Evolutionary conservation across 495 filamentous ascomycete genomes (phyloP).

Genomic region (Penicillium robsamsonii): DNA sequence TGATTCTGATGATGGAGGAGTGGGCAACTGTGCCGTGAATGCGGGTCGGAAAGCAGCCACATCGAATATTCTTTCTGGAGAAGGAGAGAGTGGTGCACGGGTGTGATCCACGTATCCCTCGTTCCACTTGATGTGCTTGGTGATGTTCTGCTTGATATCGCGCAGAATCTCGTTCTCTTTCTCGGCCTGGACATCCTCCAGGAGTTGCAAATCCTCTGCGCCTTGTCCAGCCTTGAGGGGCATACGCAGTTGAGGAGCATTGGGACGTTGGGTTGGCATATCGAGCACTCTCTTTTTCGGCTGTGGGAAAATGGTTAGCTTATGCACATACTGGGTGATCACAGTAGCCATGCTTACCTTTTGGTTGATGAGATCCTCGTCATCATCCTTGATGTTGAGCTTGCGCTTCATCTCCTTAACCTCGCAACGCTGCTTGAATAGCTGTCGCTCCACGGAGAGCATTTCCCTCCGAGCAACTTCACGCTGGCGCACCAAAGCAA

Average conservation of each 20-base stretch:
- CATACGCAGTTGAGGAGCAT: conserved; percentile 61
- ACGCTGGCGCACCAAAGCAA: conserved; percentile 71
- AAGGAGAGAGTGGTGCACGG: conserved; percentile 73
- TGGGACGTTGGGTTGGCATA: conserved; percentile 52
- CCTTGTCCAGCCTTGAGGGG: conserved; percentile 65
- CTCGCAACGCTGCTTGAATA: conserved; percentile 77
- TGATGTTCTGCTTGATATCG: conserved; percentile 76
- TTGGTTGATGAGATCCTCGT: conserved; percentile 92
- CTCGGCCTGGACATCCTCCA: conserved; percentile 75
- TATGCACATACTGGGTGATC: conserved; percentile 4
- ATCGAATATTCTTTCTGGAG: conserved; percentile 54
- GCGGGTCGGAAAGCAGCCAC: conserved; percentile 68
- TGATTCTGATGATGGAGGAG: conserved; percentile 77
- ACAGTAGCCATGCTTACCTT: conserved; percentile 58
- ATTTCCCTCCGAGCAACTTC: conserved; percentile 76
- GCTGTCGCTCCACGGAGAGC: conserved; percentile 64
- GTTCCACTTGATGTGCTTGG: conserved; percentile 86
- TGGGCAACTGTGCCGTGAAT: conserved; percentile 79
- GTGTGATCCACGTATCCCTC: conserved; percentile 80
- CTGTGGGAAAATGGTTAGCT: conserved; percentile 48
- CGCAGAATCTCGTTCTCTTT: conserved; percentile 74
- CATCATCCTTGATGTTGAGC: conserved; percentile 83
- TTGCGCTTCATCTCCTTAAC: conserved; percentile 86
- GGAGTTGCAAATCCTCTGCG: conserved; percentile 69
- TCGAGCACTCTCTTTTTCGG: conserved; percentile 68